A percentile compares a stretch with the other conserved stretches of the same genome.
These are phyloP conservation scores for Prototheca wickerhamii DNA, from an alignment of 163 green algal genomes.

Conservation along the genomic window DNA sequence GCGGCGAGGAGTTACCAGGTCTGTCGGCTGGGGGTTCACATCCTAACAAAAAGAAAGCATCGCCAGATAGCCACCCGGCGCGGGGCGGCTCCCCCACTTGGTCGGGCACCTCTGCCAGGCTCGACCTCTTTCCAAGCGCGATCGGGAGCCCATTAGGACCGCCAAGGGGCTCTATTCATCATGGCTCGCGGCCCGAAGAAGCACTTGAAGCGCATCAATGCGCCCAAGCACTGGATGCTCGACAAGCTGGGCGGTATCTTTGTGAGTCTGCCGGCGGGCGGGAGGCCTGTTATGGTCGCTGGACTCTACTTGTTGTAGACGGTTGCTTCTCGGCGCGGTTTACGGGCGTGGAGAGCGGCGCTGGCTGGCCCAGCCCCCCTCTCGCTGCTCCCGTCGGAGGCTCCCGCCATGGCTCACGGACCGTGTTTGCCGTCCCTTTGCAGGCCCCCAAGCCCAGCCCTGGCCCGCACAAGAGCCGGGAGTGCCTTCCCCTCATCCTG, in stretches of 20 bases:
- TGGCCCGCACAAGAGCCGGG: conserved; percentile 94
- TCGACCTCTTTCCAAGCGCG: neutral
- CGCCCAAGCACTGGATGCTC: conserved; percentile 97
- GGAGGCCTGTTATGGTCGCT: neutral
- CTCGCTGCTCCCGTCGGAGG: too few relatives aligned
- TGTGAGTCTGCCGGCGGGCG: conserved; percentile 53
- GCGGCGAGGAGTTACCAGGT: neutral
- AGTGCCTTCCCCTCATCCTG: conserved; percentile 95
- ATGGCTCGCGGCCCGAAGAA: conserved; percentile 91
- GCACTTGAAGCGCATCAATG: conserved; percentile 97
- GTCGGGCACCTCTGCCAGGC: neutral
- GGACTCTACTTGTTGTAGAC: too few relatives aligned
- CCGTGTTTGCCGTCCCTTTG: neutral
- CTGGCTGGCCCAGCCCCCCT: too few relatives aligned
- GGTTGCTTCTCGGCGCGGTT: too few relatives aligned
- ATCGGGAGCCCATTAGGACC: neutral
- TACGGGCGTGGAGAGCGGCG: too few relatives aligned
- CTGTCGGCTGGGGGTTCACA: neutral
- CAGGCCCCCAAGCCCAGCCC: conserved; percentile 94
- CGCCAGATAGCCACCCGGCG: neutral
- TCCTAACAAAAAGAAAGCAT: neutral
- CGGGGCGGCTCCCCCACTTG: neutral
- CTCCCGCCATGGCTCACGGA: neutral
- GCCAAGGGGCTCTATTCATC: conserved; percentile 4
- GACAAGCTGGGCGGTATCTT: conserved; percentile 99